Conservation (phyloP, 805 yeast species). For the Cyberlindnera xishuangbannaensis region DNA sequence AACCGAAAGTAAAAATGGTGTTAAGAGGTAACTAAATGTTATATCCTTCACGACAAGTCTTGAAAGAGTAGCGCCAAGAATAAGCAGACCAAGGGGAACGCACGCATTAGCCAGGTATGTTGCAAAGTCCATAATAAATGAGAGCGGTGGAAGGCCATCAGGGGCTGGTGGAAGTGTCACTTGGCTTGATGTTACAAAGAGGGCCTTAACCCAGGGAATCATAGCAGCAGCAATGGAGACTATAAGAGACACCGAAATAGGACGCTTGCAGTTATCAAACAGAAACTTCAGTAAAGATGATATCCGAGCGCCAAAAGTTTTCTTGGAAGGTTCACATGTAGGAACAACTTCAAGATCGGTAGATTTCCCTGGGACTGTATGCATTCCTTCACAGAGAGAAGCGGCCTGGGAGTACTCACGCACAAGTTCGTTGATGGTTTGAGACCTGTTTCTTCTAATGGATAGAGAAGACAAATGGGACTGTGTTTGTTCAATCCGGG, state of each 20-base stretch:
- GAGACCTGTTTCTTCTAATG: conserved; percentile 18
- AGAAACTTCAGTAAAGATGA: conserved; percentile 27
- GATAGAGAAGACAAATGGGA: conserved; percentile 12
- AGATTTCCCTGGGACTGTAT: conserved; percentile 16
- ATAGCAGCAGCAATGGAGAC: conserved; percentile 63
- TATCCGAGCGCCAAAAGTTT: no score
- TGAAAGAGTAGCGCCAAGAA: conserved; percentile 87
- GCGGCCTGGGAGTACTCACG: conserved; percentile 35
- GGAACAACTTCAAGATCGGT: conserved; percentile 17
- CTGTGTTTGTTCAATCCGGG: conserved; percentile 8
- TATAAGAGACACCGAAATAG: conserved; percentile 68
- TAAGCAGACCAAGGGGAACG: conserved; percentile 81
- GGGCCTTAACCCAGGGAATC: conserved; percentile 82
- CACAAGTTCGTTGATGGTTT: conserved; percentile 41
- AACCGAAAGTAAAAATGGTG: conserved; percentile 54
- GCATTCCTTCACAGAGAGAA: conserved; percentile 13
- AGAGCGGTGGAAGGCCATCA: conserved; percentile 77
- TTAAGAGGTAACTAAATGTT: conserved; percentile 30
- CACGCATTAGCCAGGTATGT: conserved; percentile 80
- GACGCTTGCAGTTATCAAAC: conserved; percentile 56
- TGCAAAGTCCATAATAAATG: conserved; percentile 81
- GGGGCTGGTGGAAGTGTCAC: conserved; percentile 66
- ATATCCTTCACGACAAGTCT: conserved; percentile 50
- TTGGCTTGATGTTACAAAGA: conserved; percentile 49
- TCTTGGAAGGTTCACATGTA: conserved; percentile 1